Evolutionary conservation across 495 filamentous ascomycete genomes (phyloP).

Genomic region (Endocarpon pusillum): DNA sequence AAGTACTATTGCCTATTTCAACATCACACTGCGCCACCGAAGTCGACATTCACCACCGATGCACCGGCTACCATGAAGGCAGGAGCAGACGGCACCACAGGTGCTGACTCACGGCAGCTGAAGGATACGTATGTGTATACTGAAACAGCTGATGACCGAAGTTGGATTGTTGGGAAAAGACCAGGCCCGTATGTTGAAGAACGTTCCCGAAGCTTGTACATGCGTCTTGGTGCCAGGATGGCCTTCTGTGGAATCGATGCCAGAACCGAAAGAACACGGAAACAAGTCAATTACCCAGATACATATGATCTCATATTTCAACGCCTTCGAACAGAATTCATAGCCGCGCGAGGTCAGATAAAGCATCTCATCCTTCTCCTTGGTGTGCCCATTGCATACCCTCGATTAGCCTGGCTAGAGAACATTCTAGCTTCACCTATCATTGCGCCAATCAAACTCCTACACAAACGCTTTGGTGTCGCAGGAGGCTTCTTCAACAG

Average conservation of each 20-base stretch:
- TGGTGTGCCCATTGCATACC: slow-evolving; percentile 89
- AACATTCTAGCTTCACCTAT: slow-evolving; percentile 74
- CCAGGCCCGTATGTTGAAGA: slow-evolving; percentile 72
- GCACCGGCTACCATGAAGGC: slow-evolving; percentile 29
- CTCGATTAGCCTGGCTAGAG: slow-evolving; percentile 83
- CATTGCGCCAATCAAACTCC: slow-evolving; percentile 67
- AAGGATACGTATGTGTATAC: slow-evolving; percentile 50
- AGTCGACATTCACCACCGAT: slow-evolving; percentile 66
- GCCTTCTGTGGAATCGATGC: slow-evolving; percentile 82
- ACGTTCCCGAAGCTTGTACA: slow-evolving; percentile 62
- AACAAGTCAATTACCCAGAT: slow-evolving; percentile 79
- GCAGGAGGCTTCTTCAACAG: slow-evolving; percentile 78
- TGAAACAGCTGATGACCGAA: slow-evolving; percentile 40
- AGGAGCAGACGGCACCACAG: slow-evolving; percentile 29
- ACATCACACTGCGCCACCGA: slow-evolving; percentile 71
- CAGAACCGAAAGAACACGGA: slow-evolving; percentile 76
- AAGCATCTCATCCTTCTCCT: slow-evolving; percentile 74
- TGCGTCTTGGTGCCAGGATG: slow-evolving; percentile 67
- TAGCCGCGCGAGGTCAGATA: slow-evolving; percentile 40
- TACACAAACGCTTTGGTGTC: slow-evolving; percentile 82
- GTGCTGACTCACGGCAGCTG: slow-evolving; percentile 47
- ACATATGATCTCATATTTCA: slow-evolving; percentile 74
- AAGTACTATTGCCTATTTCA: slow-evolving; percentile 94
- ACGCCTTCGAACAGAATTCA: slow-evolving; percentile 47
- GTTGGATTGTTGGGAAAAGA: slow-evolving; percentile 60